Conservation (phyloP, 2,329 filamentous ascomycete species). For the Diaporthe helianthi region DNA sequence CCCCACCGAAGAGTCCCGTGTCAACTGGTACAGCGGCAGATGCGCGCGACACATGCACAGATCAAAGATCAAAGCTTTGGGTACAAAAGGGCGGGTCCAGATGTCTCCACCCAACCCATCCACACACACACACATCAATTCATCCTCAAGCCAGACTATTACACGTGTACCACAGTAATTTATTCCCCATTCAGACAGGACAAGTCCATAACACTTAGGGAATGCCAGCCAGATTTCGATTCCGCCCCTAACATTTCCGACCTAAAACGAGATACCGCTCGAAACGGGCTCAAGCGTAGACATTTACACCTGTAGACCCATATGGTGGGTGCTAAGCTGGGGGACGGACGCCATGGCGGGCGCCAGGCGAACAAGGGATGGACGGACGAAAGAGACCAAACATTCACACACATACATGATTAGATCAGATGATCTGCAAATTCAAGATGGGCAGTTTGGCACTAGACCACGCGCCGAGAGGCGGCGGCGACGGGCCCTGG, state of each 20-base stretch:
- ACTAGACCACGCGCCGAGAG: neutral
- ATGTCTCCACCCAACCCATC: no score
- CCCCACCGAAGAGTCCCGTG: neutral
- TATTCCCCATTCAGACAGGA: neutral
- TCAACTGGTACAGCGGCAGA: conserved; percentile 4
- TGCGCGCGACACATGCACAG: neutral
- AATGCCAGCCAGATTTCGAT: no score
- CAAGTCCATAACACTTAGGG: neutral
- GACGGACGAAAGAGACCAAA: neutral
- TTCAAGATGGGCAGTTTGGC: neutral
- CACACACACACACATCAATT: neutral
- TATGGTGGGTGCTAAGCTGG: neutral
- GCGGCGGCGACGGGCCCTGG: no score
- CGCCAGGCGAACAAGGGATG: no score
- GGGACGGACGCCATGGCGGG: neutral
- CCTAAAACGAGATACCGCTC: neutral
- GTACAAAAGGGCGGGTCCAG: neutral
- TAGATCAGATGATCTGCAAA: conserved; percentile 5
- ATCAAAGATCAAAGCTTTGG: neutral
- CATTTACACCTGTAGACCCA: no score
- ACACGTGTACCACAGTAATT: neutral
- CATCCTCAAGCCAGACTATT: neutral
- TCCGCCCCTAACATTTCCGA: neutral
- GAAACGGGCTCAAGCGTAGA: conserved; percentile 9
- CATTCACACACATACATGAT: neutral